Percentiles rank a stretch among this genome's conserved stretches.
Evolutionary conservation across 2,329 filamentous ascomycete species (phyloP).

Genomic region (Pseudocercospora fijiensis): DNA sequence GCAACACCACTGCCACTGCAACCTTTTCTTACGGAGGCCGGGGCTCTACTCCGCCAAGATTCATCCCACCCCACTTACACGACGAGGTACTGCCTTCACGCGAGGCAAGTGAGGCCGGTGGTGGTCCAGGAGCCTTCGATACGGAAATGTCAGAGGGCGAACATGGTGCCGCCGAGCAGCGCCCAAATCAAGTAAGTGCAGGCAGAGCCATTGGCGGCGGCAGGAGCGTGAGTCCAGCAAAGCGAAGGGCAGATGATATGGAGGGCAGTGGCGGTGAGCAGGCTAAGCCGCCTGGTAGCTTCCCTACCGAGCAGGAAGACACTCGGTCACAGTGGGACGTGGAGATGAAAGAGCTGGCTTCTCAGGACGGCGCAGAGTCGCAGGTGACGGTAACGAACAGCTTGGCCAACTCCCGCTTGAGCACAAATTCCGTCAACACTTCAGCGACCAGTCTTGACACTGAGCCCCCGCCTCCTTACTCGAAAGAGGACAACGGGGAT

Average conservation of each 20-base stretch:
- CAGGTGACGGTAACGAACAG: conserved; percentile 22
- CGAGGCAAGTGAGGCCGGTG: conserved; percentile 30
- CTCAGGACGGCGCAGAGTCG: conserved; percentile 7
- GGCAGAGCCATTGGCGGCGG: conserved; percentile 22
- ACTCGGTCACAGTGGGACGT: conserved; percentile 22
- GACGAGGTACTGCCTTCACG: conserved; percentile 45
- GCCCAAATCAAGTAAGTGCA: conserved; percentile 21
- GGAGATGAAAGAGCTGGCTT: conserved; percentile 26
- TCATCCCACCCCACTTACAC: conserved; percentile 58
- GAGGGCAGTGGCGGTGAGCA: conserved; percentile 35
- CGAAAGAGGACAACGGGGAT: conserved; percentile 28
- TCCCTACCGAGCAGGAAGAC: conserved; percentile 12
- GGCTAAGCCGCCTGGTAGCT: conserved; percentile 19
- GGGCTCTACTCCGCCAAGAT: conserved; percentile 39
- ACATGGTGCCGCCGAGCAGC: conserved; percentile 26
- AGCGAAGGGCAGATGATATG: conserved; percentile 57
- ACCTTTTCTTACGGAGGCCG: not conserved
- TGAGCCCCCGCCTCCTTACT: conserved; percentile 26
- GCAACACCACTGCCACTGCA: conserved; percentile 20
- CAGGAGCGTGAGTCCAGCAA: conserved; percentile 55
- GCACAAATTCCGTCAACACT: conserved; percentile 16
- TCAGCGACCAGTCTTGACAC: conserved; percentile 28
- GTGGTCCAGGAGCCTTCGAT: conserved; percentile 35
- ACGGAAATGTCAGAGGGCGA: conserved; percentile 46
- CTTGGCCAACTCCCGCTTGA: conserved; percentile 6